These are phyloP conservation scores for Prunus campanulata DNA, from an alignment of 306 rosid genomes.

Conservation along the genomic window DNA sequence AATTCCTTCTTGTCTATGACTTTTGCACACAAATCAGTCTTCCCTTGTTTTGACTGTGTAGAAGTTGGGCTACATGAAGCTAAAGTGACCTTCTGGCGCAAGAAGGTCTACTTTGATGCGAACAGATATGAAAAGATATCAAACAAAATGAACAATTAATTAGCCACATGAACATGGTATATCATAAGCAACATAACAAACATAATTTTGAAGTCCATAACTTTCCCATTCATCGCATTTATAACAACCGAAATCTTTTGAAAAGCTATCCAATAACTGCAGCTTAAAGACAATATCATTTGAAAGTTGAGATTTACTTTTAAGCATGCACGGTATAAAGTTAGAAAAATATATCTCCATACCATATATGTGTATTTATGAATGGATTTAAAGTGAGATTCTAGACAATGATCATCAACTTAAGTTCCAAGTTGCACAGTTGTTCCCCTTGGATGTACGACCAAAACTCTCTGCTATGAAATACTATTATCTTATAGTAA, in stretches of 20 bases:
- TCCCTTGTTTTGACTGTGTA: conserved; percentile 40
- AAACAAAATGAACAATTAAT: neutral
- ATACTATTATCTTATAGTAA: neutral
- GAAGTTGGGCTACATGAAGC: conserved; percentile 49
- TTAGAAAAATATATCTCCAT: neutral
- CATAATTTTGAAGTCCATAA: neutral
- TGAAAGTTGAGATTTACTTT: neutral
- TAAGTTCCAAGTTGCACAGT: neutral
- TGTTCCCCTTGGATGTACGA: neutral
- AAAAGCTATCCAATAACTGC: conserved; percentile 3
- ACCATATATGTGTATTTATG: neutral
- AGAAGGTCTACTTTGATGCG: conserved; percentile 56
- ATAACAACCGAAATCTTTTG: neutral
- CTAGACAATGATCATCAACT: neutral
- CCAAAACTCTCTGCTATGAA: neutral
- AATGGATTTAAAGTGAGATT: neutral
- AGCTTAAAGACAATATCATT: neutral
- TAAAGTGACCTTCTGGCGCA: conserved; percentile 89
- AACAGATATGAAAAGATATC: neutral
- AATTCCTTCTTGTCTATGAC: conserved; percentile 31
- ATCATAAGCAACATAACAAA: neutral
- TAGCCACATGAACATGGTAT: conserved; percentile 5
- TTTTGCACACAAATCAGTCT: conserved; percentile 28
- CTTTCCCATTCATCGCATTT: neutral
- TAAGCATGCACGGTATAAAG: neutral